Base-by-base conservation (phyloP, 495 filamentous ascomycete species). In the Daldinia concentrica region DNA sequence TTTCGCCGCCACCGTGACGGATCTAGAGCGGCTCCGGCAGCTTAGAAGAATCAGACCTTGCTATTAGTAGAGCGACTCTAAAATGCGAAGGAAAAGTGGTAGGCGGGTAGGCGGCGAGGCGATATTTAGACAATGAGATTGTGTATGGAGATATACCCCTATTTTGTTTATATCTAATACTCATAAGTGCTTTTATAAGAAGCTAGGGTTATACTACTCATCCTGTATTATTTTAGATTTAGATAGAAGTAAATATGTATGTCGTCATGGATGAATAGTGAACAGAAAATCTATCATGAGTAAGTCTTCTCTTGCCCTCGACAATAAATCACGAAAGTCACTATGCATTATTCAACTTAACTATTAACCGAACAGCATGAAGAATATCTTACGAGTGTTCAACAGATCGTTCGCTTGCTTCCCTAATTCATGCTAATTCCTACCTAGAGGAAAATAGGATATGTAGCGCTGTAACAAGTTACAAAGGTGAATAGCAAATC, bases 341-440 rank as follows among this genome's bases (percentile, higher is more conserved):
- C 8, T 3, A 7, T 1, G 43, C 1, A 48, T 48, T 22, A 3
- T 24, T 48, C 1, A 12, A 3, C 22, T 24, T 22, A 11, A 19
- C 12, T 48, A 48, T 48, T 48, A 24, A 12, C 17, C 19, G 19
- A 4, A 9, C 8, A 14, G 43, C 7, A 24, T 48, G 2, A 3
- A 11, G 0, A 12, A 8, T 8, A 4, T 1, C 12, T 9, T 7
- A 24, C 4, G n/a, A 54, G 50, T 54, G 15, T 19, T 36, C 27
- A 30, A 65, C 14, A 29, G 34, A 5, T 37, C 3, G 29, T 39
- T 59, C 64, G 64, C 64, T 66, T 41, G 9, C 52, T 48, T 19
- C 41, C 36, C 24, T 19, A 32, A 59, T 52, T n/a, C 52, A 66
- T 54, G 39, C 34, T n/a, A 17, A 12, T 37, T 48, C 45, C 39